Base-by-base conservation (phyloP, 805 yeast species). In the Teunomyces gatunensis region DNA sequence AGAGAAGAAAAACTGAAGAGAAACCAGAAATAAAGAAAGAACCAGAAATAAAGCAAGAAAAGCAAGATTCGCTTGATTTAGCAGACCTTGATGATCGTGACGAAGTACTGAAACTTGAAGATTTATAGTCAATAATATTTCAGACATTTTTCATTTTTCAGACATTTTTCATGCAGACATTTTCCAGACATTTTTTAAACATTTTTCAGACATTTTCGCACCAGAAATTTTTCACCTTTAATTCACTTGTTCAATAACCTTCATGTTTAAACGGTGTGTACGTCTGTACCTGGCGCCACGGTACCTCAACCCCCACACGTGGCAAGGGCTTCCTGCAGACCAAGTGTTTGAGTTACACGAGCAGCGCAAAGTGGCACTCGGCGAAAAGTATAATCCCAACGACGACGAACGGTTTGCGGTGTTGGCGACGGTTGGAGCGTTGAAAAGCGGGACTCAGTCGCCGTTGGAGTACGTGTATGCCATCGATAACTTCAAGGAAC, bases 351-450 rank as follows among this genome's bases (percentile, higher is more conserved):
- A 78, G 49, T 71, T 87, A 50, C 87, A 81, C 61, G 71, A 79
- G 53, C 72, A 80, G 56, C 75, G 92, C 63, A 78, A 78, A 50
- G 71, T 73, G 12, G 68, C 68, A n/a, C 55, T 81, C 17, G 87
- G 85, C 6, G 71, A 76, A 9, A 60, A 71, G 32, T 81, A 80
- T 64, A 69, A 67, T 46, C 75, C 75, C 33, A 68, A 73, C 41
- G 95, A 94, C 18, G 95, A 85, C 56, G 84, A 85, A 57, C 78
- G 84, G 44, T 68, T 73, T 20, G 87, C 87, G 3, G 63, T 84
- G 47, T 62, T 82, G 45, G 62, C 81, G 20, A 72, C 77, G 1
- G 58, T 70, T 39, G 53, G 53, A 18, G 62, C 66, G 25, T 69
- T 72, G 50, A 51, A 59, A 4, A 46, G 34, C 30, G 60, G 56